phyloP scores from a whole-genome alignment of 2,329 filamentous ascomycete genomes.

The Botryotinia narcissicola region DNA sequence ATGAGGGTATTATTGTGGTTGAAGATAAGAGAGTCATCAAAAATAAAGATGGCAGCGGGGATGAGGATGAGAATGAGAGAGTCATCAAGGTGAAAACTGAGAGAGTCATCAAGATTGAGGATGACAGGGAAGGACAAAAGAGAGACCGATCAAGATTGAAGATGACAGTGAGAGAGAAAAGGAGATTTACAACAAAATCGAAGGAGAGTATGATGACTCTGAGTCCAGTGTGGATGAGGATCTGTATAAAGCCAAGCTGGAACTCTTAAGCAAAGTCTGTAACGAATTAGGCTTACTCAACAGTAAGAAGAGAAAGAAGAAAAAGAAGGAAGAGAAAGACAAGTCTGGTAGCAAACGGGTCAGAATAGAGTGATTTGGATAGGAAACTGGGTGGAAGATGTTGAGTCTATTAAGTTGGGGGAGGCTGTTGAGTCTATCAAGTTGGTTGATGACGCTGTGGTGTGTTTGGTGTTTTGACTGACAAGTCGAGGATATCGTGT shows the following conservation, averaged over 20 bases:
- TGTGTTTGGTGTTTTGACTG: neutral
- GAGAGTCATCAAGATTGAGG: too few species aligned
- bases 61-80: neutral
- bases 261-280: neutral
- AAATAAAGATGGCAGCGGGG: neutral
- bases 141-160: neutral
- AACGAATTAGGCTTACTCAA: neutral
- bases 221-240: neutral
- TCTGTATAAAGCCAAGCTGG: neutral
- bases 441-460: neutral
- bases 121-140: neutral
- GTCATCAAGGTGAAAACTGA: neutral
- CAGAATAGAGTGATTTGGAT: neutral
- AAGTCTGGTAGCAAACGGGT: neutral
- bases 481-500: neutral
- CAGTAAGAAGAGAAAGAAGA: neutral
- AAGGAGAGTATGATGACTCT: neutral
- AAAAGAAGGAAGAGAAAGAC: neutral
- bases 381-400: neutral
- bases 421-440: neutral
- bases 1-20: too few species aligned
- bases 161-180: neutral
- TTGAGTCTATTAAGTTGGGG: neutral
- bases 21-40: neutral
- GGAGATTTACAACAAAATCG: neutral